Base-by-base conservation (phyloP, 768 basidiomycete species). In the Mycena rebaudengoi region DNA sequence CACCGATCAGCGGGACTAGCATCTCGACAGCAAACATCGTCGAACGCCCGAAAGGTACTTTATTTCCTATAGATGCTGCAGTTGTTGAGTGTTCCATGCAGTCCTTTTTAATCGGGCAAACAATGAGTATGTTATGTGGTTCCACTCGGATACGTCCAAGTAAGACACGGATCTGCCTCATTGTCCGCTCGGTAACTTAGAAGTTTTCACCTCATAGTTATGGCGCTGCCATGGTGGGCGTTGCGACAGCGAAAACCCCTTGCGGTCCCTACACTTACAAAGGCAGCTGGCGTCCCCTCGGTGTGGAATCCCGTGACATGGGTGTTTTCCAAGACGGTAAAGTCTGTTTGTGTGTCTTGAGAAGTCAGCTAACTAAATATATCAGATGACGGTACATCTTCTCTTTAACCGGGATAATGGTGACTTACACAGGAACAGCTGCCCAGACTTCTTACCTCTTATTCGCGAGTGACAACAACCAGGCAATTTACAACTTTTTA, bases 41-140 rank as follows among this genome's bases (percentile, higher is more conserved):
- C 2, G 88, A 89, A 69, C 78, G 88, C 7, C 88, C 88, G 0
- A 89, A 89, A 79, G 86, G 86, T 86, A 13, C 18, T 41, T 43
- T 20, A 13, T 32, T 53, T 32, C 33, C 16, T 3, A 10, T 23
- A 20, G 13, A 4, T 13, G n/a, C 18, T 1, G 23, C 12, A 7
- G 11, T 45, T n/a, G 61, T 64, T 30, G 37, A 28, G 8, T 43
- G 40, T 11, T 41, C 16, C 16, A n/a, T n/a, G 41, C 44, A 88
- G 86, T 88, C 7, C 67, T 87, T 2, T 88, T 82, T 74, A 87
- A 88, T n/a, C n/a, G n/a, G n/a, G n/a, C n/a, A n/a, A 88, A 83
- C 67, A 77, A 78, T 7, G 85, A 88, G 78, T 88, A 88, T 70
- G 88, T 88, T 21, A 87, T 89, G 87, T 89, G 88, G 88, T 89